Evolutionary conservation across 805 yeast genomes (phyloP).

Genomic region (Teunomyces barrocoloradensis): DNA sequence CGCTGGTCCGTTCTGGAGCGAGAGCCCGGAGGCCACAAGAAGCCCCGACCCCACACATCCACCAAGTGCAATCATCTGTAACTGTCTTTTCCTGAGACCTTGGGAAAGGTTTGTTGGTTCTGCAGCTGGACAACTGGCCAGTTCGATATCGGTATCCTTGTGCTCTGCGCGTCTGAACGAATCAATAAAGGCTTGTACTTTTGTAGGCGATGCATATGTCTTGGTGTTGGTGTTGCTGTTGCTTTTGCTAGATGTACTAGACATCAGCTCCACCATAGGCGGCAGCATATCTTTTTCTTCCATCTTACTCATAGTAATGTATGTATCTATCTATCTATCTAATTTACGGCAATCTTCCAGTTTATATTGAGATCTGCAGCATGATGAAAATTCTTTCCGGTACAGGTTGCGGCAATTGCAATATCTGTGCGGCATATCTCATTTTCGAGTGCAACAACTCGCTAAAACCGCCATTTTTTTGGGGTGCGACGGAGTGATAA

Average conservation of each 20-base stretch:
- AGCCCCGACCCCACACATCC: constrained; percentile 44
- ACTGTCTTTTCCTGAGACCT: constrained; percentile 28
- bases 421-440: neutral
- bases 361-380: neutral
- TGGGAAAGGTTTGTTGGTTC: constrained; percentile 16
- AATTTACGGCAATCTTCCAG: too few species aligned
- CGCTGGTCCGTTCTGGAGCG: constrained; percentile 34
- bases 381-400: neutral
- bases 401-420: constrained; percentile 4
- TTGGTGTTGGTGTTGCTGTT: too few species aligned
- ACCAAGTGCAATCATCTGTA: constrained; percentile 40
- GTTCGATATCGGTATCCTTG: constrained; percentile 9
- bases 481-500: neutral
- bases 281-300: neutral
- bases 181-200: constrained; percentile 25
- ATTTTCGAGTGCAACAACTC: neutral
- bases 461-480: neutral
- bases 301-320: neutral
- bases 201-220: neutral
- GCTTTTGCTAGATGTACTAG: neutral
- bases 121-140: neutral
- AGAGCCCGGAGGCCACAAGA: constrained; percentile 39
- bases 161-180: constrained; percentile 29
- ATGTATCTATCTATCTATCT: too few species aligned
- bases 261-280: neutral